phyloP scores from a whole-genome alignment of 805 yeast species.

The Cyberlindnera japonica region DNA sequence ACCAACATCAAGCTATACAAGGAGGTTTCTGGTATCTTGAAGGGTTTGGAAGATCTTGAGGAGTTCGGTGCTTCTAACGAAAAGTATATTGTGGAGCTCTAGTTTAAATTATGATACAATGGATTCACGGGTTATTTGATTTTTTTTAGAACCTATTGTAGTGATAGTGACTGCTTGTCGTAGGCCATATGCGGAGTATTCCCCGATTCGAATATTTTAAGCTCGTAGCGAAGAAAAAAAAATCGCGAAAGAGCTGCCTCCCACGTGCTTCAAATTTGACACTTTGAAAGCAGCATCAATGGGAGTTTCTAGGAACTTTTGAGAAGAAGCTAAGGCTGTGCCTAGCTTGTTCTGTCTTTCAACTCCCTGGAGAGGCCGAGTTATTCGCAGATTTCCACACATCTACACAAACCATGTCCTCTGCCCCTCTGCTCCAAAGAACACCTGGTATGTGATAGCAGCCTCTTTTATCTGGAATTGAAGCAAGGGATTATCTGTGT shows the following conservation, averaged over 20 bases:
- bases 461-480: too few species aligned
- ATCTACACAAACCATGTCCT: constrained; percentile 43
- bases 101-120: background rate
- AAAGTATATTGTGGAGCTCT: constrained; percentile 36
- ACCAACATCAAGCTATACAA: constrained; percentile 33
- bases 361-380: background rate
- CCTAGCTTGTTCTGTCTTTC: background rate
- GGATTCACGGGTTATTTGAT: background rate
- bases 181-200: too few species aligned
- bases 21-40: constrained; percentile 33
- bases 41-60: constrained; percentile 38
- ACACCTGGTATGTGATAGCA: constrained; percentile 56
- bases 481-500: too few species aligned
- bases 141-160: background rate
- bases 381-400: background rate
- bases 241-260: too few species aligned
- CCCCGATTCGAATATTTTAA: too few species aligned
- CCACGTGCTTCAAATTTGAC: background rate
- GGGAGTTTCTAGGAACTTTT: background rate
- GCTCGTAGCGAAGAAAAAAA: too few species aligned
- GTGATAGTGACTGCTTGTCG: background rate
- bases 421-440: constrained; percentile 69
- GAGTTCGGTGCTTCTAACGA: constrained; percentile 40
- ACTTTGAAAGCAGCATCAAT: background rate
- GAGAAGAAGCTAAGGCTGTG: too few species aligned